Evolutionary conservation across 2,329 filamentous ascomycete genomes (phyloP).

Genomic region (Phialocephala sp.): DNA sequence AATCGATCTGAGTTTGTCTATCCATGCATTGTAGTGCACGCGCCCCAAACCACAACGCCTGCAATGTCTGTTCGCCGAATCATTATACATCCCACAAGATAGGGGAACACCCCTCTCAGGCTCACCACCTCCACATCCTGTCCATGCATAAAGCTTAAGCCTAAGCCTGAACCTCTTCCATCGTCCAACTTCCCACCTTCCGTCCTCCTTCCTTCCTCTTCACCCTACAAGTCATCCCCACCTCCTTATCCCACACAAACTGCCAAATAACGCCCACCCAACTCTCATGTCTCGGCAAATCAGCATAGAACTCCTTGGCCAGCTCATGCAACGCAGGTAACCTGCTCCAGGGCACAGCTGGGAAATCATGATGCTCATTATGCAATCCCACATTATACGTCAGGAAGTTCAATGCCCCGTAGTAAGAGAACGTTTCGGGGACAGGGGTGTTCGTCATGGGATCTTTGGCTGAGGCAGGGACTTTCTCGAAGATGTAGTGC

Average conservation of each 20-base stretch:
- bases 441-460: slow-evolving; percentile 64
- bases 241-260: slow-evolving; percentile 88
- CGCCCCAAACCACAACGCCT: slow-evolving; percentile 9
- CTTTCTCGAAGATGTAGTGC: slow-evolving; percentile 82
- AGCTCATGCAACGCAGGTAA: slow-evolving; percentile 78
- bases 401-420: slow-evolving; percentile 87
- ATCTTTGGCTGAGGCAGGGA: slow-evolving; percentile 56
- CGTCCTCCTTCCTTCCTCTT: slow-evolving; percentile 84
- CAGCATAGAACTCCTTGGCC: slow-evolving; percentile 89
- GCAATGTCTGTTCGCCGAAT: slow-evolving; percentile 2
- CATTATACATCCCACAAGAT: not conserved
- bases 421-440: slow-evolving; percentile 97
- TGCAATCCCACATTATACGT: slow-evolving; percentile 98
- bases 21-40: not conserved
- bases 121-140: slow-evolving; percentile 1
- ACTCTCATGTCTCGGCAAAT: slow-evolving; percentile 84
- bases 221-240: slow-evolving; percentile 89
- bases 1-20: slow-evolving; percentile 1
- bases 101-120: not conserved
- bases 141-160: not conserved
- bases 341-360: slow-evolving; percentile 92
- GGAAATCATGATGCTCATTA: slow-evolving; percentile 99
- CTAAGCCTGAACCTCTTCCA: slow-evolving; percentile 68
- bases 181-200: slow-evolving; percentile 69
- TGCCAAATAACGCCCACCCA: slow-evolving; percentile 96